Base-by-base conservation (phyloP, 805 yeast species). In the Saccharomyces kudriavzevii region DNA sequence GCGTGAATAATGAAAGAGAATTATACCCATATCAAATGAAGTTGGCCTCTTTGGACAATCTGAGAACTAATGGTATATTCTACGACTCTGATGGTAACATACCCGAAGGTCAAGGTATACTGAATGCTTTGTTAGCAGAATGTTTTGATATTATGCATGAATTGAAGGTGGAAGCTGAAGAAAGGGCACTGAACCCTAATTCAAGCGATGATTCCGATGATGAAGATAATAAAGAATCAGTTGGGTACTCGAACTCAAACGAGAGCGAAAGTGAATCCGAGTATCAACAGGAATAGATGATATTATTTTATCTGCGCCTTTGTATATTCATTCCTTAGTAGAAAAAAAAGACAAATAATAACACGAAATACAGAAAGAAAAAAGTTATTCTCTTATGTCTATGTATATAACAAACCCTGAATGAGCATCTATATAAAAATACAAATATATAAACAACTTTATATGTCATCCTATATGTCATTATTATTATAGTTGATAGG, bases 61-160 rank as follows among this genome's bases (percentile, higher is more conserved):
- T 86, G 65, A 81, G 97, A 65, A 77, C 74, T 13, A 98, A 94
- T 67, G 99, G 99, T 6, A 92, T 89, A 73, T 94, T 94, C 64
- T 68, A 68, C 56, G 82, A 87, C 65, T 86, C 89, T 48, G 89
- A 87, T 56, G 88, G 83, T 50, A 87, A 89, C 58, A 86, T 94
- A 46, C 99, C 99, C 2, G 98, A 94, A 68, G 99, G 99, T 11
- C 99, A 94, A 71, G 99, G 97, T 5, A 83, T 96, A n/a, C 75
- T 94, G 58, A 90, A 84, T 68, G 96, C 96, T 0, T 72, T 92
- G 54, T 74, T 92, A 50, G 94, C 96, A 3, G 97, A 91, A 67
- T 92, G 98, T 69, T 94, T 89, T 68, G 99, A 94, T 69, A 85
- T 92, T 54, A 77, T 88, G 48, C 94, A 92, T 66, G 99, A 94